These are phyloP conservation scores for Colletotrichum falcatum DNA, from an alignment of 2,329 filamentous ascomycete genomes.

Conservation along the genomic window DNA sequence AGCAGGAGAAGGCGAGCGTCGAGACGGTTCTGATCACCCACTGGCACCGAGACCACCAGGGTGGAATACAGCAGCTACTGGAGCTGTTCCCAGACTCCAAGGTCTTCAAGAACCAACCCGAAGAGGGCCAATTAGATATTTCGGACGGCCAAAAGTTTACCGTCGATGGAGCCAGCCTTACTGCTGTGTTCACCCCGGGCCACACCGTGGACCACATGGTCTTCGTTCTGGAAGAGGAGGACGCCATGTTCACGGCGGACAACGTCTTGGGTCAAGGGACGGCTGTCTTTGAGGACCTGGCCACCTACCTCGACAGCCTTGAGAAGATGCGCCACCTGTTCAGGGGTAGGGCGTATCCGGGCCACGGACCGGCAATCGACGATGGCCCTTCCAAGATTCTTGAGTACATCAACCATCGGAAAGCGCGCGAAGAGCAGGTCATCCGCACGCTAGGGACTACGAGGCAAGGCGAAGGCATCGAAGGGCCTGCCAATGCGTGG, in stretches of 20 bases:
- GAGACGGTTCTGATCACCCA: conserved; percentile 84
- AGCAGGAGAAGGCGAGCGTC: conserved; percentile 75
- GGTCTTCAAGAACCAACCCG: conserved; percentile 76
- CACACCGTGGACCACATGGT: conserved; percentile 88
- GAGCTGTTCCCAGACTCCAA: conserved; percentile 70
- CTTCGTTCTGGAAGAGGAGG: conserved; percentile 81
- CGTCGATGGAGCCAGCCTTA: conserved; percentile 73
- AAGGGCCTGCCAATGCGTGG: conserved; percentile 61
- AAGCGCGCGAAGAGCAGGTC: conserved; percentile 83
- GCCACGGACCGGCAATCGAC: conserved; percentile 84
- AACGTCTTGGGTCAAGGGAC: conserved; percentile 91
- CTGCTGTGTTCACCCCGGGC: conserved; percentile 71
- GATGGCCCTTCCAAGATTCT: conserved; percentile 77
- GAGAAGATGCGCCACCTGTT: conserved; percentile 76
- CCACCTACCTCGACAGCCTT: conserved; percentile 75
- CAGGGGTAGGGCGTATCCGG: conserved; percentile 81
- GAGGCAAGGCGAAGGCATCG: conserved; percentile 45
- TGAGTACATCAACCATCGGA: conserved; percentile 87
- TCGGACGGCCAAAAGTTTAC: conserved; percentile 65
- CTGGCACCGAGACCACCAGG: conserved; percentile 90
- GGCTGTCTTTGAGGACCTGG: conserved; percentile 84
- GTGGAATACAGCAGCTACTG: conserved; percentile 79
- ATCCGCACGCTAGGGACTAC: conserved; percentile 67
- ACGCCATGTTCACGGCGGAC: conserved; percentile 89
- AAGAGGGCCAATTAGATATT: conserved; percentile 60